Percentiles rank a stretch among this genome's conserved stretches.
Evolutionary conservation across 2,329 filamentous ascomycete genomes (phyloP).

Genomic region (Pseudocercospora cruenta): DNA sequence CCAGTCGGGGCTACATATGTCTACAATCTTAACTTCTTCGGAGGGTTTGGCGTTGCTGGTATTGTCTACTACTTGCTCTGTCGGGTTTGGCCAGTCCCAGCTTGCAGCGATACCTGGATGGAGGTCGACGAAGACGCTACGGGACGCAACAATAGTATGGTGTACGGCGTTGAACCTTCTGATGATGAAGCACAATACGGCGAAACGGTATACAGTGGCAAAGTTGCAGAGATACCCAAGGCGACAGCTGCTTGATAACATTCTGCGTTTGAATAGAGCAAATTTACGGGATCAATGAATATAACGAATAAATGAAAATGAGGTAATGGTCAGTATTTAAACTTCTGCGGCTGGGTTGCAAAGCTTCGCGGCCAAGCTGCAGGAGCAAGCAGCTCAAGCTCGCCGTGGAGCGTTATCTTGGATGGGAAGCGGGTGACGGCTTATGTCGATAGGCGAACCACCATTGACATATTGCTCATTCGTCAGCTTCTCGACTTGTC

Average conservation of each 20-base stretch:
- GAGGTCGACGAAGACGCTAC: conserved; percentile 69
- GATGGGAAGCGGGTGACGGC: background rate
- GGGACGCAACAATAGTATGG: conserved; percentile 36
- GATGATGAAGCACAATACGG: conserved; percentile 20
- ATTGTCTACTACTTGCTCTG: conserved; percentile 72
- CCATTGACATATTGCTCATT: background rate
- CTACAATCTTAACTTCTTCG: conserved; percentile 90
- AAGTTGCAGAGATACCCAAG: conserved; percentile 18
- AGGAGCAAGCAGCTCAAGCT: background rate
- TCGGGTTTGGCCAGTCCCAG: conserved; percentile 71
- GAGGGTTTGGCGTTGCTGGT: conserved; percentile 73
- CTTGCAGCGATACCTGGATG: conserved; percentile 74
- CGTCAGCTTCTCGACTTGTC: no score
- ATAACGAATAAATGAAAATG: background rate
- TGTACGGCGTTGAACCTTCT: conserved; percentile 32
- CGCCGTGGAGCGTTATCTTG: background rate
- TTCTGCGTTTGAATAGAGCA: no score
- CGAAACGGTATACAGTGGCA: conserved; percentile 16
- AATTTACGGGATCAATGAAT: no score
- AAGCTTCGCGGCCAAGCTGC: no score
- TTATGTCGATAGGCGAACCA: background rate
- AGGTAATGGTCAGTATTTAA: background rate
- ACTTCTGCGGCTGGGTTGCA: background rate
- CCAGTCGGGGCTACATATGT: conserved; percentile 81
- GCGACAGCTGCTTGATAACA: background rate